These are phyloP conservation scores for Salix udensis DNA, from an alignment of 345 rosid genomes.

Conservation along the genomic window DNA sequence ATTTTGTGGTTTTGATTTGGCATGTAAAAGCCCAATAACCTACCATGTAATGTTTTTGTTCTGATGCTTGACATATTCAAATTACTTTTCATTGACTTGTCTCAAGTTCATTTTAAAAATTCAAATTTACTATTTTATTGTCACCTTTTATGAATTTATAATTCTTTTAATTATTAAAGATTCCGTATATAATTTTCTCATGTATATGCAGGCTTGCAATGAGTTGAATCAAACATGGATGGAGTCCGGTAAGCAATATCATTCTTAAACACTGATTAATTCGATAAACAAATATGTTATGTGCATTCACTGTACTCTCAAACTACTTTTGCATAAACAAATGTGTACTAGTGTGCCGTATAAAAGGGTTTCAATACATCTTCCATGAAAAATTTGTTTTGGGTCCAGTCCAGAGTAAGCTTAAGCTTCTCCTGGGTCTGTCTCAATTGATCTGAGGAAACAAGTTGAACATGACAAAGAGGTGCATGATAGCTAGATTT, in stretches of 20 bases:
- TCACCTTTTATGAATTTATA: not conserved
- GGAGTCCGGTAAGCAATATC: constrained; percentile 72
- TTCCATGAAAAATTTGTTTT: too few species aligned
- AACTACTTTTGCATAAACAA: not conserved
- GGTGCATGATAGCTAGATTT: constrained; percentile 7
- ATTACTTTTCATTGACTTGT: not conserved
- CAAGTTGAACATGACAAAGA: constrained; percentile 2
- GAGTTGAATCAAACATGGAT: constrained; percentile 91
- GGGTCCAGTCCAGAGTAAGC: not conserved
- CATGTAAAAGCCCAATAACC: not conserved
- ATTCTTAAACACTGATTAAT: not conserved
- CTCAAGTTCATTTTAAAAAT: not conserved
- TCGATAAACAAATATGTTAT: constrained; percentile 4
- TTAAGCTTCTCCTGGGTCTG: not conserved
- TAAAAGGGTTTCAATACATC: too few species aligned
- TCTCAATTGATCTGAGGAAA: not conserved
- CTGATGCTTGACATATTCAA: not conserved
- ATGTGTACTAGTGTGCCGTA: too few species aligned
- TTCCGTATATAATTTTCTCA: constrained; percentile 8
- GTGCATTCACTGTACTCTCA: not conserved
- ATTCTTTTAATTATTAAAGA: not conserved
- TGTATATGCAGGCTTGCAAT: constrained; percentile 76
- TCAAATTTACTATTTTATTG: not conserved
- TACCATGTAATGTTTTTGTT: not conserved
- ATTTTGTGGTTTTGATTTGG: not conserved